Percentiles rank a stretch among this genome's conserved stretches.
Conservation (phyloP, 495 filamentous ascomycete species). For the Penicillium pancosmium region DNA sequence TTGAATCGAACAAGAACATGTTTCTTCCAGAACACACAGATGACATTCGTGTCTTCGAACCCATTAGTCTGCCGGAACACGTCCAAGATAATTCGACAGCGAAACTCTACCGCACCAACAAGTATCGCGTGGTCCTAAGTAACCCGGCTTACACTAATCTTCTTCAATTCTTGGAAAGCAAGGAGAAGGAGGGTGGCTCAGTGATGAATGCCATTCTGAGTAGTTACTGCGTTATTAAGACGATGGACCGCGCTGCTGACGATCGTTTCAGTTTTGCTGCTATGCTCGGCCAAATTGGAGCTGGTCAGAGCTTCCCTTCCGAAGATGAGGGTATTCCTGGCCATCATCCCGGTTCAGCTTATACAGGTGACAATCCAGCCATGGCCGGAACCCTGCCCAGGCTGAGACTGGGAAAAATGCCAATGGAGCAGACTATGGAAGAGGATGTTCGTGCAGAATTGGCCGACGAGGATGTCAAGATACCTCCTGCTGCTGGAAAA, state of each 20-base stretch:
- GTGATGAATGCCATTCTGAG: constrained; percentile 76
- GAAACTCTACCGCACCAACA: constrained; percentile 78
- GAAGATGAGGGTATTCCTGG: constrained; percentile 95
- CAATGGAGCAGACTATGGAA: constrained; percentile 75
- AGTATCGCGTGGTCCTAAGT: constrained; percentile 85
- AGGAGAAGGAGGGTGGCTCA: constrained; percentile 74
- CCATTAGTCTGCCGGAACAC: constrained; percentile 75
- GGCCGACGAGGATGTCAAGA: constrained; percentile 72
- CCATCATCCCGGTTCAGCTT: constrained; percentile 81
- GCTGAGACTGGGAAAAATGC: constrained; percentile 76
- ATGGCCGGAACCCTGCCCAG: constrained; percentile 54
- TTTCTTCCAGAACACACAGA: constrained; percentile 78
- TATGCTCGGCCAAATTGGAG: constrained; percentile 64
- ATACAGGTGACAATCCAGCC: constrained; percentile 65
- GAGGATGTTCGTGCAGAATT: constrained; percentile 82
- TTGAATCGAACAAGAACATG: constrained; percentile 62
- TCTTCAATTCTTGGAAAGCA: constrained; percentile 84
- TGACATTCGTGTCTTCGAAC: constrained; percentile 68
- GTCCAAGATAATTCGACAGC: constrained; percentile 69
- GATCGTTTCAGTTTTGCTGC: constrained; percentile 80
- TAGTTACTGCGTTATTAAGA: constrained; percentile 70
- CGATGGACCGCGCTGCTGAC: constrained; percentile 72
- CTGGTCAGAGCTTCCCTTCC: constrained; percentile 68
- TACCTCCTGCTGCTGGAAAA: constrained; percentile 67
- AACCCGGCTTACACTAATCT: constrained; percentile 75